Evolutionary conservation across 371 early-diverging fungal genomes (phyloP).

Genomic region (Rhizopus microsporus): DNA sequence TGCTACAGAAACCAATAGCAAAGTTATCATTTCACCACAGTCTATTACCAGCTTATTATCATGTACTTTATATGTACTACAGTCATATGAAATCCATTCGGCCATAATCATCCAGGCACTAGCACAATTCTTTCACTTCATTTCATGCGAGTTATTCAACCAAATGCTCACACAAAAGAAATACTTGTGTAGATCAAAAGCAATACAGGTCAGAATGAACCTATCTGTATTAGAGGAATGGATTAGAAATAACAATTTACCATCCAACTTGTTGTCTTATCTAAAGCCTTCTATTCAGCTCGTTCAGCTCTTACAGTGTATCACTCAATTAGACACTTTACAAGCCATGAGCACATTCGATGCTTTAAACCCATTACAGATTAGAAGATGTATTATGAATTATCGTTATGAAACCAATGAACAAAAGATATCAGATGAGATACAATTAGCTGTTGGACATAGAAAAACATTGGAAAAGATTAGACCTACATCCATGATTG

Average conservation of each 20-base stretch:
- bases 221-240: slow-evolving; percentile 79
- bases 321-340: slow-evolving; percentile 69
- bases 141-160: slow-evolving; percentile 81
- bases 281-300: slow-evolving; percentile 74
- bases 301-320: slow-evolving; percentile 77
- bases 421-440: slow-evolving; percentile 61
- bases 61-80: slow-evolving; percentile 58
- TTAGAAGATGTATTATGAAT: slow-evolving; percentile 66
- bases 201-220: slow-evolving; percentile 84
- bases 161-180: slow-evolving; percentile 73
- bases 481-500: slow-evolving; percentile 16
- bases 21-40: slow-evolving; percentile 37
- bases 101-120: slow-evolving; percentile 66
- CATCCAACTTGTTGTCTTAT: slow-evolving; percentile 48
- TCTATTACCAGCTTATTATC: slow-evolving; percentile 66
- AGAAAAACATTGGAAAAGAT: slow-evolving; percentile 41
- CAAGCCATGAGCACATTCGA: slow-evolving; percentile 63
- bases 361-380: slow-evolving; percentile 67
- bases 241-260: slow-evolving; percentile 64
- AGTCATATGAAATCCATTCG: slow-evolving; percentile 65
- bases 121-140: slow-evolving; percentile 72
- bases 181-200: slow-evolving; percentile 75
- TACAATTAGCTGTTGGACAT: slow-evolving; percentile 67
- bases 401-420: slow-evolving; percentile 91
- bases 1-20: neutral